Evolutionary conservation across 805 yeast species (phyloP), one percentile per base, ranked within the genome.

Genomic region (Zygosaccharomyces pseudorouxii): DNA sequence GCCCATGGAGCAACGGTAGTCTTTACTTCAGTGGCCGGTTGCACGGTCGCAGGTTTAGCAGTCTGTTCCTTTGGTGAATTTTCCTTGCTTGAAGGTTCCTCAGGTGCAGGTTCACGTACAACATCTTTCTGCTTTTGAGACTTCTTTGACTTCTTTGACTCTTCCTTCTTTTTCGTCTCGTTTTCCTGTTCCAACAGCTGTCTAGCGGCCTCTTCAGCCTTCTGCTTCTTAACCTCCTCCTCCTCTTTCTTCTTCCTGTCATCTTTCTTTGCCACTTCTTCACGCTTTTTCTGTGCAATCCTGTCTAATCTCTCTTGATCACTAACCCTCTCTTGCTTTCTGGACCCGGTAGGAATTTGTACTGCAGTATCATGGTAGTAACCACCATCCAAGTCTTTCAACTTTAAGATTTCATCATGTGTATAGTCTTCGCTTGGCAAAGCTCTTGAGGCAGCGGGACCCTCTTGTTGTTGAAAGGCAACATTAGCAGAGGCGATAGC

Each of bases 1-100:
- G 64, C 65, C 68, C 68, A 64, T 23, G 67, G 65, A 4, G 69
- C 64, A 33, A 49, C 23, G n/a, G 54, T 54, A 11, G 57, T 45
- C 42, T 54, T 51, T 4, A 48, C 45, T 3, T 28, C 49, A 20
- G 45, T 46, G n/a, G 46, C 31, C 38, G 46, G 37, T 47, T 42
- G 31, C 29, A 38, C 10, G 18, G 30, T 20, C 23, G 42, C 19
- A 20, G 20, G 44, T 27, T 28, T 41, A 5, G 23, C 36, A 11
- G 23, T n/a, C 14, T 41, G 41, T 30, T 27, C 41, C 36, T 38
- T 50, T 38, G n/a, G 19, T 20, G 11, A 7, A 4, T 10, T 4
- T 20, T 38, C 41, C 11, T 8, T 20, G 19, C 16, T 9, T 7
- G 16, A 14, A 20, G 41, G 18, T 11, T 38, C 29, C 14, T 1